phyloP scores from a whole-genome alignment of 441 rosid genomes.

The Adansonia gregorii region DNA sequence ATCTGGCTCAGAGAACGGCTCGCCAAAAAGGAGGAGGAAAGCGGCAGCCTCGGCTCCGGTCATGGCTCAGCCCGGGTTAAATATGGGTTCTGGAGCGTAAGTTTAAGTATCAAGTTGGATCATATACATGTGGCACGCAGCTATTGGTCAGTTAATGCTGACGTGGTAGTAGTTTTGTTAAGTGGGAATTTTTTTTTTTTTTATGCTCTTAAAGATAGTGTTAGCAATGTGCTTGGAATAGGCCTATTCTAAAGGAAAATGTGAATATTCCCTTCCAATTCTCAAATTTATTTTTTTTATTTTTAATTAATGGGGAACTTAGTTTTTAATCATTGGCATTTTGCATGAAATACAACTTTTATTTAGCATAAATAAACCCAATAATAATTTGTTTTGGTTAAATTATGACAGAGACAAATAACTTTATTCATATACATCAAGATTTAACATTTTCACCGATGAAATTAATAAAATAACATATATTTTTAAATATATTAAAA shows the following conservation, averaged over 20 bases:
- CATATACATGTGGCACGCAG: constrained; percentile 43
- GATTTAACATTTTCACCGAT: no score
- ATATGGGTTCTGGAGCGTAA: constrained; percentile 29
- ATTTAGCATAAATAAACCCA: no score
- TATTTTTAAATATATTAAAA: no score
- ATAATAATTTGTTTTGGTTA: no score
- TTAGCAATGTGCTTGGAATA: background rate
- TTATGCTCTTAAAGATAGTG: background rate
- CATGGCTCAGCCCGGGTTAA: constrained; percentile 37
- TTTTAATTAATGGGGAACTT: no score
- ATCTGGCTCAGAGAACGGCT: constrained; percentile 40
- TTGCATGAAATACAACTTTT: no score
- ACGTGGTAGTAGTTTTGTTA: background rate
- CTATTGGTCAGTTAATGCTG: constrained; percentile 37
- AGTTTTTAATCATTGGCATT: no score
- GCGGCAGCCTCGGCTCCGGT: constrained; percentile 28
- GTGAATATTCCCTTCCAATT: no score
- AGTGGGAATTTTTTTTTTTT: background rate
- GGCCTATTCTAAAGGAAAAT: background rate
- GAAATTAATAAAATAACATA: no score
- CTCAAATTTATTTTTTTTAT: no score
- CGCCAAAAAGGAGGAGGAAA: constrained; percentile 64
- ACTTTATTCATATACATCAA: no score
- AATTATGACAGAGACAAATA: no score
- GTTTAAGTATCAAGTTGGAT: constrained; percentile 35